Evolutionary conservation across 2,329 filamentous ascomycete genomes (phyloP).

Genomic region (Trichoderma hamatum): DNA sequence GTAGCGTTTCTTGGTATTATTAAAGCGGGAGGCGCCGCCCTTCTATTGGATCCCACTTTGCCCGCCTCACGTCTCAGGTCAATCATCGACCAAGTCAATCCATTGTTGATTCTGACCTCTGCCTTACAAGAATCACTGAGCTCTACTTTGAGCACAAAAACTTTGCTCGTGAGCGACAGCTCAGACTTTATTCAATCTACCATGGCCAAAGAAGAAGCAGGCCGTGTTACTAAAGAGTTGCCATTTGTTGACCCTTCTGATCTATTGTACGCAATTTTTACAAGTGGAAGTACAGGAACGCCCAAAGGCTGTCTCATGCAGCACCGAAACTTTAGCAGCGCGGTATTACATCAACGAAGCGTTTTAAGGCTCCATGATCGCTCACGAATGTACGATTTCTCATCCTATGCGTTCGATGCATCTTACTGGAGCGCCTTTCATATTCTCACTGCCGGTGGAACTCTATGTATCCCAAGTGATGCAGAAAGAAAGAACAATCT

Average conservation of each 20-base stretch:
- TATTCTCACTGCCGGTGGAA: constrained; percentile 20
- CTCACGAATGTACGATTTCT: constrained; percentile 27
- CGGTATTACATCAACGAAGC: constrained; percentile 43
- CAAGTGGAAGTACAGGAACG: constrained; percentile 5
- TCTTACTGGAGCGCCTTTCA: constrained; percentile 21
- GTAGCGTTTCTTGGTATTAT: constrained; percentile 34
- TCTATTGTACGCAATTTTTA: not conserved
- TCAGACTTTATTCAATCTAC: not conserved
- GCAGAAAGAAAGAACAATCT: not conserved
- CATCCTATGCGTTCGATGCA: constrained; percentile 29
- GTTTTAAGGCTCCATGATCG: constrained; percentile 14
- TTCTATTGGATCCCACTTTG: constrained; percentile 28
- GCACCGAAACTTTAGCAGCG: constrained; percentile 42
- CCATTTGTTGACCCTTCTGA: constrained; percentile 8
- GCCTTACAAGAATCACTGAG: not conserved
- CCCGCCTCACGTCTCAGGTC: not conserved
- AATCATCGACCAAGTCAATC: not conserved
- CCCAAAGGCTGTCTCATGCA: constrained; percentile 39
- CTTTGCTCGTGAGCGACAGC: not conserved
- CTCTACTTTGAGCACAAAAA: not conserved
- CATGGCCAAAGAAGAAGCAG: not conserved
- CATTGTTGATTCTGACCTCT: not conserved
- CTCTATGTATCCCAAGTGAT: constrained; percentile 10
- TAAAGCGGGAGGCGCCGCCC: constrained; percentile 35
- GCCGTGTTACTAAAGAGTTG: not conserved